phyloP scores from a whole-genome alignment of 208 protist genomes.

The Crithidia expoeki region DNA sequence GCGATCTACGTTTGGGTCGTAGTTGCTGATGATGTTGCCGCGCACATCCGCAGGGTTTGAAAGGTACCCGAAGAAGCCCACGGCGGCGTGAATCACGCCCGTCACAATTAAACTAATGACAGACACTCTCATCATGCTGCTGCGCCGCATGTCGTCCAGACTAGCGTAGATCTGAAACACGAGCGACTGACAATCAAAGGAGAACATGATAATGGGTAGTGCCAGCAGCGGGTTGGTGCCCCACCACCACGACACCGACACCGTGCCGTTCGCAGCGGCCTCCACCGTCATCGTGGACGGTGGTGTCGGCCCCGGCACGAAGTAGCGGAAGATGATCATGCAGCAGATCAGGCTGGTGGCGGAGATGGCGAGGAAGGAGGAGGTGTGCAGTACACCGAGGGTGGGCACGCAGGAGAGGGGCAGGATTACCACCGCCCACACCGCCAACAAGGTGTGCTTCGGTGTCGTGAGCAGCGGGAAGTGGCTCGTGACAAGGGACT shows the following conservation, averaged over 20 bases:
- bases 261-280: too few relatives aligned
- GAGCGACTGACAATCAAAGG: too few relatives aligned
- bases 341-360: slow-evolving; percentile 58
- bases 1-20: slow-evolving; percentile 61
- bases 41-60: slow-evolving; percentile 55
- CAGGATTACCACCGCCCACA: slow-evolving; percentile 71
- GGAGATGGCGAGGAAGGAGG: slow-evolving; percentile 69
- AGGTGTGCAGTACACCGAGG: slow-evolving; percentile 53
- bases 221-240: too few relatives aligned
- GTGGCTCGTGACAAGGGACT: slow-evolving; percentile 45
- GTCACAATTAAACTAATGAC: slow-evolving; percentile 53
- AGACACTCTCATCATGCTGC: slow-evolving; percentile 68
- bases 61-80: slow-evolving; percentile 81
- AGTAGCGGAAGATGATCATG: slow-evolving; percentile 76
- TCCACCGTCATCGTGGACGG: too few relatives aligned
- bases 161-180: slow-evolving; percentile 80
- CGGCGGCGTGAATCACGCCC: slow-evolving; percentile 56
- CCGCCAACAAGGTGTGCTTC: slow-evolving; percentile 59
- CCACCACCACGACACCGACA: too few relatives aligned
- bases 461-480: slow-evolving; percentile 52
- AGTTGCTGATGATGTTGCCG: slow-evolving; percentile 83
- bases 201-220: too few relatives aligned
- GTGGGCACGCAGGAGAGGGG: slow-evolving; percentile 72
- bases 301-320: too few relatives aligned
- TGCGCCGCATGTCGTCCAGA: slow-evolving; percentile 60